Base-by-base conservation (phyloP, 2,329 filamentous ascomycete species). In the Alternaria hordeiaustralica region DNA sequence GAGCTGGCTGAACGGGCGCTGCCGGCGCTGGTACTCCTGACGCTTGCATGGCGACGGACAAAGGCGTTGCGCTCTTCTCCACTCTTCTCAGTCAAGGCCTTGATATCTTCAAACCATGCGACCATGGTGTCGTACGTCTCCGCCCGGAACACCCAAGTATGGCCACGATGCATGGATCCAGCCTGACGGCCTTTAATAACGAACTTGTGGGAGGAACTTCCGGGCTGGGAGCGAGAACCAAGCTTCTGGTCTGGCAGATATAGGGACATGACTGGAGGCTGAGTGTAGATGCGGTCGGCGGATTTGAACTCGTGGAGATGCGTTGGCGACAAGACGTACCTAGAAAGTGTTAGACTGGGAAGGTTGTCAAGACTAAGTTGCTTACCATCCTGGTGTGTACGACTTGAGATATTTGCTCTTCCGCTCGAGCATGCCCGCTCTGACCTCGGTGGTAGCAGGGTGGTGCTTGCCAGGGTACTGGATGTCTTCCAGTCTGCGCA, bases 371-470 rank as follows among this genome's bases (percentile, higher is more conserved):
- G 47, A 26, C 11, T 6, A 11, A 4, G 4, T 12, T 15, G 83
- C 90, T 82, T 84, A 95, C 94, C 95, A 98, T 76, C 95, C 95
- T 25, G 94, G 92, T 8, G 94, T 96, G 80, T 97, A 97, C 79
- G 94, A 97, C 84, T 97, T 98, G 65, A 99, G 84, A 76, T 98
- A 99, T 78, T 98, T 99, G 87, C 94, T 97, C 89, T 98, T 98
- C 70, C 96, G 91, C 84, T 99, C 96, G 36, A 99, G 84, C 81
- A 97, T 89, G 3, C 96, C 96, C 20, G 93, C 93, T 64, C 94
- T 87, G 57, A 99, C 92, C 80, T 98, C 95, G 65, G 92, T 84
- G 78, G 85, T 93, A 80, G 92, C 89, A 65, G 92, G 89, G 79
- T 97, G 92, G 72, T 97, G 88, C 76, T 93, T 93, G 45, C 96